Evolutionary conservation across 2,329 filamentous ascomycete genomes (phyloP).

Genomic region (Fusarium solani-melongenae): DNA sequence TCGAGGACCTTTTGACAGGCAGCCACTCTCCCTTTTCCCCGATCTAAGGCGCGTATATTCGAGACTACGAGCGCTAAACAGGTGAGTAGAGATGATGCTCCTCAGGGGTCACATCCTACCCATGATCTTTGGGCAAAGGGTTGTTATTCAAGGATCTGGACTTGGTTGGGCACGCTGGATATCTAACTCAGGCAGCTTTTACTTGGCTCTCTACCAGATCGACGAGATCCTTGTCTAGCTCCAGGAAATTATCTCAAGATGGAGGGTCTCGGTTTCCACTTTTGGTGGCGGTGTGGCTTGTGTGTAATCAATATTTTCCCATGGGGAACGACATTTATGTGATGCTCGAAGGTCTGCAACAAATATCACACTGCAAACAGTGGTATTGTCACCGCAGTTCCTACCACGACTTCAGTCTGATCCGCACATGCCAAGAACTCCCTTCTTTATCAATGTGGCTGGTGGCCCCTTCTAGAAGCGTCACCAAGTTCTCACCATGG

Average conservation of each 20-base stretch:
- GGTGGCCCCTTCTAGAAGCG: background rate
- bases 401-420: background rate
- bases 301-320: background rate
- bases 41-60: background rate
- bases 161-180: background rate
- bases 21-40: background rate
- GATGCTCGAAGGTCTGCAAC: background rate
- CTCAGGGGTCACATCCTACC: background rate
- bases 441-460: background rate
- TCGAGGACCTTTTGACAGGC: background rate
- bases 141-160: background rate
- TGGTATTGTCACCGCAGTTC: background rate
- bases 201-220: background rate
- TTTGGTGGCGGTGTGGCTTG: background rate
- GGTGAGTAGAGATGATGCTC: background rate
- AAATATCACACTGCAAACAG: background rate
- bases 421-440: background rate
- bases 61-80: background rate
- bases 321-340: background rate
- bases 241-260: background rate
- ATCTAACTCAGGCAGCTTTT: background rate
- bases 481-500: background rate
- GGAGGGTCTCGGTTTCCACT: background rate
- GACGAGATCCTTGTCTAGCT: background rate
- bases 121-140: background rate